Base-by-base conservation (phyloP, 2,329 filamentous ascomycete species). In the Aspergillus sp. region DNA sequence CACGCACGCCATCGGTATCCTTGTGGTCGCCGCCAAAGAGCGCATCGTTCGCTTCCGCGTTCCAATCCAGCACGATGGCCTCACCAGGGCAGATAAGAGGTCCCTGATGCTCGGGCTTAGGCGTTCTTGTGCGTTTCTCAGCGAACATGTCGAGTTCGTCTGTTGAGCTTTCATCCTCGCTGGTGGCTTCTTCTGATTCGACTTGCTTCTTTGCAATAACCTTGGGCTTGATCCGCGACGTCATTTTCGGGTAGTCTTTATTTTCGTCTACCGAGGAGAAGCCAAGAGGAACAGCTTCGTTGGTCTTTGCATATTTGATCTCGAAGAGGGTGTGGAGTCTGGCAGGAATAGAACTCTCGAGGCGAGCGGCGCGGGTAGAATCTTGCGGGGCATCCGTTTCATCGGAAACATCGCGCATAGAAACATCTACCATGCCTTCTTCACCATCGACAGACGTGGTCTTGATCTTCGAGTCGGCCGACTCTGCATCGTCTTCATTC, bases 351-450 rank as follows among this genome's bases (percentile, higher is more conserved):
- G 86, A 88, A 58, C 81, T 60, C 73, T 79, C 67, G 77, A 84
- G 66, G 79, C 78, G 62, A 23, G 63, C 62, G 8, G 70, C 60
- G 25, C 64, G 50, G 9, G 70, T 64, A 13, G 54, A 52, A 25
- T 63, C 59, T 25, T 70, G 64, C 4, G 63, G 31, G 6, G 64
- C 60, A 13, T 69, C 67, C 8, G 64, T 46, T 49, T 61, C 50
- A 60, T 83, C 80, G 17, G 72, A 72, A 2, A 81, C 80, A 68
- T 92, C 89, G 57, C 87, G 88, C 89, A 97, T 93, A 0, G 91
- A 91, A 17, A 99, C 89, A 72, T 97, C 91, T 6, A 98, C 91
- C 71, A 97, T 87, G 64, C 92, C 92, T 64, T 97, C 93, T 74
- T 97, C 94, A 9, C 92, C 91, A 73, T 93, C 89, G 2, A 96